Base-by-base conservation (phyloP, 1,284 basidiomycete species). In the Rhodotorula sp. region DNA sequence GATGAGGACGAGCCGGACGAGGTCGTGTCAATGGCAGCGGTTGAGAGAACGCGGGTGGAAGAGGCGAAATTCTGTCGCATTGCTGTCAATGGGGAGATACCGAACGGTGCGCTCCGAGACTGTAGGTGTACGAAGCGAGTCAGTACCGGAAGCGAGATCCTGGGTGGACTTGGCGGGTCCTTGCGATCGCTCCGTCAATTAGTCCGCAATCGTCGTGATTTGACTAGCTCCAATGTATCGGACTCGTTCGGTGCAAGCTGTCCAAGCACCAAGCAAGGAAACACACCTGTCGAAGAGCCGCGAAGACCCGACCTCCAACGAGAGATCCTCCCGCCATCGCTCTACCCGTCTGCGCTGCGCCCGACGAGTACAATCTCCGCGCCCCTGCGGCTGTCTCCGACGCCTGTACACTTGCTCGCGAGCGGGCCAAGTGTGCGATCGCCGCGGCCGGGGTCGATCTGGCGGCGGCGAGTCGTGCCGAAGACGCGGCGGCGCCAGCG, bases 1-100 rank as follows among this genome's bases (percentile, higher is more conserved):
- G 49, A 11, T 22, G 56, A 22, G 27, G 74, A 57, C 32, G 58
- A 52, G 48, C 51, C 52, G n/a, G 57, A 15, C 10, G 61, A 36
- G 48, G 81, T 78, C 34, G 80, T 59, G n/a, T 66, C 36, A 13
- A 60, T 49, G 56, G 54, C 30, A 24, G 52, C 46, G 34, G 63
- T 64, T 27, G 66, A 48, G 4, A 58, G 60, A 17, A 56, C 24
- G 10, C 60, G 66, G 29, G 47, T 15, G 19, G 60, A 56, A 7
- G 19, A 22, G 6, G 54, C 64, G 36, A 58, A 24, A 15, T 46
- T 57, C 20, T 30, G 32, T 8, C 53, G 52, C 22, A 61, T 20
- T 44, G 39, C 39, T 44, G 39, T 15, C 7, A 44, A 13, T 44
- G 39, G 11, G 2, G 39, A 44, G 39, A 17, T 17, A 17, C 13